Evolutionary conservation across 1,284 basidiomycete genomes (phyloP).

Genomic region (Ceratobasidium sp.): DNA sequence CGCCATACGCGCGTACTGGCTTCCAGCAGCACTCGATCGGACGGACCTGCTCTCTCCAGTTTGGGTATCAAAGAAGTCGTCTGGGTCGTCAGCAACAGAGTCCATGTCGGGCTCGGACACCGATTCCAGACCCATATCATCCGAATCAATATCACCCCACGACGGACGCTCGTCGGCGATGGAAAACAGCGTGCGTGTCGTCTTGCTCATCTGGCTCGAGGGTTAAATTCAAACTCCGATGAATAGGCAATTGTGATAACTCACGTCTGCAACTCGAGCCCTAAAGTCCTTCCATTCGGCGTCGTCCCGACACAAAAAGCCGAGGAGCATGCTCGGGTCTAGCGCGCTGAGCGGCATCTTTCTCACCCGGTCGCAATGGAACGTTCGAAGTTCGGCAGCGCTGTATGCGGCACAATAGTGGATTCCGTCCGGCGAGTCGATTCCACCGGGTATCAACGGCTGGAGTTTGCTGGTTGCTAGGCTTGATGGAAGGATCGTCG

Average conservation of each 20-base stretch:
- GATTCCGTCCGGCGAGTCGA: constrained; percentile 58
- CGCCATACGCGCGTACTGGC: constrained; percentile 51
- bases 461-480: constrained; percentile 31
- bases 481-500: constrained; percentile 7
- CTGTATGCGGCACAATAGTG: constrained; percentile 77
- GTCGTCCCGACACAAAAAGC: constrained; percentile 88
- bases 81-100: constrained; percentile 58
- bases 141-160: constrained; percentile 79
- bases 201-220: constrained; percentile 61
- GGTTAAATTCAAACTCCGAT: background rate
- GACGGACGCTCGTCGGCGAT: constrained; percentile 87
- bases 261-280: constrained; percentile 76
- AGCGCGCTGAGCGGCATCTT: constrained; percentile 93
- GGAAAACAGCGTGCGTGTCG: constrained; percentile 82
- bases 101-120: constrained; percentile 80
- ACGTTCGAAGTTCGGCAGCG: constrained; percentile 80
- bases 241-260: constrained; percentile 50
- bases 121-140: constrained; percentile 83
- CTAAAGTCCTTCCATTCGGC: constrained; percentile 87
- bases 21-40: constrained; percentile 65
- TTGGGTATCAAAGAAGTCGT: constrained; percentile 71
- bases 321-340: constrained; percentile 97
- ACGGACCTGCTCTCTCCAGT: constrained; percentile 69
- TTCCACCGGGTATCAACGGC: constrained; percentile 57
- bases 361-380: constrained; percentile 92